Evolutionary conservation across 257 asterid genomes (phyloP).

Genomic region (Haberlea rhodopensis): DNA sequence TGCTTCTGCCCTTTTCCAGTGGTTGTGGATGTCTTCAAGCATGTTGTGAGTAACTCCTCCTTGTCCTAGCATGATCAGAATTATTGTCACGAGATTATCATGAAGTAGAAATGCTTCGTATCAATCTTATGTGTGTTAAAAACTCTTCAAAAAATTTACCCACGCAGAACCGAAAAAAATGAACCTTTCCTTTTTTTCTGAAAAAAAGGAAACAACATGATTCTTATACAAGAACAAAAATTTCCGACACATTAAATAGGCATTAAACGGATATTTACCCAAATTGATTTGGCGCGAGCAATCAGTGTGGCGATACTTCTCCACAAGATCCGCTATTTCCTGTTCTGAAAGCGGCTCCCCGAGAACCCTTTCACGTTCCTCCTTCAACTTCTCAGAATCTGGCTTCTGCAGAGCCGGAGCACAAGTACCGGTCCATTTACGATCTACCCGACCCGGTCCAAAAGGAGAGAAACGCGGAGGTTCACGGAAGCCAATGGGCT

Average conservation of each 20-base stretch:
- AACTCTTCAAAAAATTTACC: not conserved
- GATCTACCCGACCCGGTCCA: constrained; percentile 79
- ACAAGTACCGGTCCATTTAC: constrained; percentile 76
- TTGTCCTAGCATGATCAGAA: constrained; percentile 42
- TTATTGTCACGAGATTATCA: constrained; percentile 1
- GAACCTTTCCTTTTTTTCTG: no score
- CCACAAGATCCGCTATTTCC: constrained; percentile 74
- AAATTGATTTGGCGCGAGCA: constrained; percentile 83
- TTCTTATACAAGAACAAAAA: not conserved
- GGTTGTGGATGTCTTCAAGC: constrained; percentile 79
- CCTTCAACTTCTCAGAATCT: constrained; percentile 50
- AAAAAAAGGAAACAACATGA: not conserved
- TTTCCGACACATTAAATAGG: not conserved
- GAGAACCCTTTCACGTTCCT: constrained; percentile 45
- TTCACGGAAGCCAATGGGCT: constrained; percentile 79
- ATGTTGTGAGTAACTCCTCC: constrained; percentile 94
- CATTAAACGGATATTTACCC: constrained; percentile 39
- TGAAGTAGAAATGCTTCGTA: constrained; percentile 12
- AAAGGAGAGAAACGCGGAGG: constrained; percentile 76
- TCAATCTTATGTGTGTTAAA: not conserved
- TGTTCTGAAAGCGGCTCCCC: constrained; percentile 68
- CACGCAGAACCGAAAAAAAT: no score
- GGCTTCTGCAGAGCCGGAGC: constrained; percentile 46
- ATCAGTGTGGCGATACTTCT: constrained; percentile 66
- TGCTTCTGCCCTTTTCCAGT: constrained; percentile 91